Evolutionary conservation across 305 asterid species (phyloP).

Genomic region (Fraxinus sp.): DNA sequence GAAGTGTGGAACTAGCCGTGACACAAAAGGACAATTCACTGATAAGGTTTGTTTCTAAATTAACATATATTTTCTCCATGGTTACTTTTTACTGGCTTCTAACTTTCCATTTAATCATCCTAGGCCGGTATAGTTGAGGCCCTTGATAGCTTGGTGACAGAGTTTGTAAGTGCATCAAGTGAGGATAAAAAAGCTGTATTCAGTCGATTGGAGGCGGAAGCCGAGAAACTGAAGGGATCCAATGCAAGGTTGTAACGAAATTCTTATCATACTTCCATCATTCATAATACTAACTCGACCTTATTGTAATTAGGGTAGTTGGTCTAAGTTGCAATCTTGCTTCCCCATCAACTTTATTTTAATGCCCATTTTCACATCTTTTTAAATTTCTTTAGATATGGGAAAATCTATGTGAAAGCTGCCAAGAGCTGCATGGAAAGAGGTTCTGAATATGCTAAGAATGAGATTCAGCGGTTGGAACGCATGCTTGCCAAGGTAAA

Average conservation of each 20-base stretch:
- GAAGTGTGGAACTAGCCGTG: slow-evolving; percentile 82
- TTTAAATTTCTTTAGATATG: slow-evolving; percentile 50
- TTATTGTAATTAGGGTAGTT: background rate
- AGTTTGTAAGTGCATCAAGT: slow-evolving; percentile 50
- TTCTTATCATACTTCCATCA: slow-evolving; percentile 4
- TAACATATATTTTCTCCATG: background rate
- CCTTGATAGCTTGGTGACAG: slow-evolving; percentile 70
- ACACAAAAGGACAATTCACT: slow-evolving; percentile 69
- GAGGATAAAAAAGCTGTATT: slow-evolving; percentile 58
- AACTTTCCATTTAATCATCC: slow-evolving; percentile 1
- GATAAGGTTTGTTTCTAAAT: slow-evolving; percentile 46
- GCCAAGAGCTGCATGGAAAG: slow-evolving; percentile 78
- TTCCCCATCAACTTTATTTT: background rate
- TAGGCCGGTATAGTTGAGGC: slow-evolving; percentile 81
- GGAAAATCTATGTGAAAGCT: slow-evolving; percentile 75
- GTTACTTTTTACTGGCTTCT: background rate
- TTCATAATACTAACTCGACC: background rate
- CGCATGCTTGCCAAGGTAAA: slow-evolving; percentile 86
- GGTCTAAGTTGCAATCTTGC: slow-evolving; percentile 9
- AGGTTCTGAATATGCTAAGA: slow-evolving; percentile 80
- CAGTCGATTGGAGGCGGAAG: slow-evolving; percentile 71
- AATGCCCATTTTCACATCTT: background rate
- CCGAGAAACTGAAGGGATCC: slow-evolving; percentile 65
- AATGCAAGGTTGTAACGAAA: slow-evolving; percentile 51
- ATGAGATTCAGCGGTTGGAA: slow-evolving; percentile 71